Percentiles rank a stretch among this genome's conserved stretches.
These are phyloP conservation scores for Pseudogymnoascus pannorum DNA, from an alignment of 2,329 filamentous ascomycete species.

Conservation along the genomic window DNA sequence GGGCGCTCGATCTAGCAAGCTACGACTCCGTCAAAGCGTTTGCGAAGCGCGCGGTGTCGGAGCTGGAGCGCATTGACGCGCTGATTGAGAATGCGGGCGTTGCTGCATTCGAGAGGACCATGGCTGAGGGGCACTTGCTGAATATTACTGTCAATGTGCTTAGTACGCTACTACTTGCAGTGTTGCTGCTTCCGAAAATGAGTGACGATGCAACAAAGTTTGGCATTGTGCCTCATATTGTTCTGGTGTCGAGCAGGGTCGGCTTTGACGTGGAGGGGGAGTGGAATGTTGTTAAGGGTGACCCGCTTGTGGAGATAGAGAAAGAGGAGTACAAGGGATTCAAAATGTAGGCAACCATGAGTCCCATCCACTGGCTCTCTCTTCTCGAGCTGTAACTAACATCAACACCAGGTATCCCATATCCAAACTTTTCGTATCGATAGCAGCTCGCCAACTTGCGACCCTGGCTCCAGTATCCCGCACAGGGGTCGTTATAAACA, in stretches of 20 bases:
- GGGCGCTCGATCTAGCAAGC: conserved; percentile 16
- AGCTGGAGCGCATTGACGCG: conserved; percentile 15
- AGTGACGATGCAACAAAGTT: conserved; percentile 17
- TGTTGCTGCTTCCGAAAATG: conserved; percentile 38
- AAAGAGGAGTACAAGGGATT: conserved; percentile 14
- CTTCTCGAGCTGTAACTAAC: conserved; percentile 2
- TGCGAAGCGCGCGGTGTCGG: conserved; percentile 11
- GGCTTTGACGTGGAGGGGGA: conserved; percentile 15
- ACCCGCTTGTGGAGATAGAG: conserved; percentile 19
- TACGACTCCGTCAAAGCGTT: conserved; percentile 17
- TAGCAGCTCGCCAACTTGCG: conserved; percentile 22
- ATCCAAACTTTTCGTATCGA: conserved; percentile 25
- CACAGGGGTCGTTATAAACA: conserved; percentile 24
- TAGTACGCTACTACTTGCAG: conserved; percentile 37
- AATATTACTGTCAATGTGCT: conserved; percentile 42
- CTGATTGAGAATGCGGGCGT: conserved; percentile 18
- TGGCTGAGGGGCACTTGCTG: conserved; percentile 32
- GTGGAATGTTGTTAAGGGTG: conserved; percentile 20
- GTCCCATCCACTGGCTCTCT: not conserved
- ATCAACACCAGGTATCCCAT: conserved; percentile 22
- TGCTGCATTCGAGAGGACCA: conserved; percentile 9
- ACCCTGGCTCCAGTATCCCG: conserved; percentile 18
- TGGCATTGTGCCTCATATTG: conserved; percentile 19
- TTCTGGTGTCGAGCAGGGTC: conserved; percentile 16
- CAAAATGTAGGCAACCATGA: conserved; percentile 11